phyloP scores from a whole-genome alignment of 2,329 filamentous ascomycete genomes.

The Aureobasidium musti region DNA sequence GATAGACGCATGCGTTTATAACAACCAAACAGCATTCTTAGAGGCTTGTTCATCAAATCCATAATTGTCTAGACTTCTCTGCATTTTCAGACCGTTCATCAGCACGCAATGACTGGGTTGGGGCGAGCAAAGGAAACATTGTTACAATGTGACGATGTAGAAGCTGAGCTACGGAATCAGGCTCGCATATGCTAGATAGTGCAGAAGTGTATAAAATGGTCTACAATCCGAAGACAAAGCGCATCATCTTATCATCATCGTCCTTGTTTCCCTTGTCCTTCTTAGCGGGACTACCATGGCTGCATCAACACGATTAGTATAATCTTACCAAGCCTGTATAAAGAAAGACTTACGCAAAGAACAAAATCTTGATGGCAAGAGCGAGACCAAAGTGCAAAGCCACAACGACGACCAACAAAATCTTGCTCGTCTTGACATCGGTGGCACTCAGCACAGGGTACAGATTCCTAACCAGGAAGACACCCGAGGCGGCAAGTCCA shows the following conservation, averaged over 20 bases:
- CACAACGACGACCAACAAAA: constrained; percentile 80
- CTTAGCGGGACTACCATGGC: constrained; percentile 27
- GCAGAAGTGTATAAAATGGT: background rate
- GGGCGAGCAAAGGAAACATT: background rate
- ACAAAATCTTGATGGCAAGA: constrained; percentile 92
- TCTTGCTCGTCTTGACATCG: constrained; percentile 87
- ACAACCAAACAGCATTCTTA: background rate
- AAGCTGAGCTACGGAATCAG: background rate
- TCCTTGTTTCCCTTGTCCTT: constrained; percentile 18
- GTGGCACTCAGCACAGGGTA: constrained; percentile 90
- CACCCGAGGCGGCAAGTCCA: constrained; percentile 78
- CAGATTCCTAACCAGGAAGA: constrained; percentile 81
- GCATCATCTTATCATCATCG: constrained; percentile 15
- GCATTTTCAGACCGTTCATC: too few relatives aligned
- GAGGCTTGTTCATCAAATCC: background rate
- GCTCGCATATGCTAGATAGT: background rate
- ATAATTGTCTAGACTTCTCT: background rate
- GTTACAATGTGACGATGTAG: background rate
- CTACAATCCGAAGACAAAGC: constrained; percentile 24
- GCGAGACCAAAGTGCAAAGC: constrained; percentile 84
- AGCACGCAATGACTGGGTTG: background rate
- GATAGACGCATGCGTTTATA: background rate
- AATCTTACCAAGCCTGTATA: background rate
- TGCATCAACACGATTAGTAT: background rate
- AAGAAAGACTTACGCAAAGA: constrained; percentile 67